These are phyloP conservation scores for Tolypocladium inflatum DNA, from an alignment of 2,329 filamentous ascomycete genomes.

Conservation along the genomic window DNA sequence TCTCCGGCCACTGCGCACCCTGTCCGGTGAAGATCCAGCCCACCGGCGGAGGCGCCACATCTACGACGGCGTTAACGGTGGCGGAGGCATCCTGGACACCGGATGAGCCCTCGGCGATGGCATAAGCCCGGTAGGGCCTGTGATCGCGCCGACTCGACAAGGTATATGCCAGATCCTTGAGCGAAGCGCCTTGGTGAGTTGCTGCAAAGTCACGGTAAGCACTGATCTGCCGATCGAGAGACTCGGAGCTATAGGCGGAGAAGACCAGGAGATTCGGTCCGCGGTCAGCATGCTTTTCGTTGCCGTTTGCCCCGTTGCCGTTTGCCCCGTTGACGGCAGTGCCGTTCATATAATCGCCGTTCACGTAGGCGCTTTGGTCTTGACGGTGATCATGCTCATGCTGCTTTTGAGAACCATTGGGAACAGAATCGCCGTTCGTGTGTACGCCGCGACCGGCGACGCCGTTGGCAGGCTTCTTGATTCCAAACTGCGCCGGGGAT, in stretches of 20 bases:
- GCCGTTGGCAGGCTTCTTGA: too few relatives aligned
- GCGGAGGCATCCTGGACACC: not conserved
- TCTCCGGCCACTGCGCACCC: constrained; percentile 23
- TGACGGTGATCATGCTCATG: too few relatives aligned
- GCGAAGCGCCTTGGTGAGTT: not conserved
- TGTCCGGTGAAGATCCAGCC: constrained; percentile 23
- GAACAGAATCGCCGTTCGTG: too few relatives aligned
- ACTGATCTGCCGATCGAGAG: constrained; percentile 12
- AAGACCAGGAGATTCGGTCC: not conserved
- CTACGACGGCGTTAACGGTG: constrained; percentile 2
- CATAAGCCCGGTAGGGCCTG: not conserved
- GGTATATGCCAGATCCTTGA: not conserved
- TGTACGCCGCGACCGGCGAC: too few relatives aligned
- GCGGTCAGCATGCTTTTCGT: too few relatives aligned
- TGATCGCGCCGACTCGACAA: not conserved
- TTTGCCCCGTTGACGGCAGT: not conserved
- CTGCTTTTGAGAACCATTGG: too few relatives aligned
- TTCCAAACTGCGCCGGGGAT: not conserved
- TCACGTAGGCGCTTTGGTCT: too few relatives aligned
- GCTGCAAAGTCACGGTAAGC: constrained; percentile 2
- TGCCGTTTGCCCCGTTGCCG: not conserved
- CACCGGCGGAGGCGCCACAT: not conserved
- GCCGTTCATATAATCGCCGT: too few relatives aligned
- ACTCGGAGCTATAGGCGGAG: not conserved
- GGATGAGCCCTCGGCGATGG: not conserved